phyloP scores from a whole-genome alignment of 1,139 yeast genomes.

The Geotrichum bryndzae region DNA sequence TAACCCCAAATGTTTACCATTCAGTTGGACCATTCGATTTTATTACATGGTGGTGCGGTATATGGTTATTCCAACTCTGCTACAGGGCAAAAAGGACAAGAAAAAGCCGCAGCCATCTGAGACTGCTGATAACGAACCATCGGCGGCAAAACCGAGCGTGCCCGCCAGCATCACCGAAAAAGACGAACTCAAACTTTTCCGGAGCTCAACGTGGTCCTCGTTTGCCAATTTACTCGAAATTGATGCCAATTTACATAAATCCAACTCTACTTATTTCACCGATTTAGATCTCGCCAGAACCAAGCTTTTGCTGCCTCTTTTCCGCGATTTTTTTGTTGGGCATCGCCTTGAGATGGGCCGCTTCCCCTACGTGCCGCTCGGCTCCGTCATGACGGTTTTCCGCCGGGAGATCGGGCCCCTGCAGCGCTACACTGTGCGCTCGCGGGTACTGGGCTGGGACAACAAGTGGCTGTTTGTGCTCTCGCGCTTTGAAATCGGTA shows the following conservation, averaged over 20 bases:
- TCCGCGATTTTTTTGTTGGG: slow-evolving; percentile 35
- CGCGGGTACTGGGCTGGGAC: slow-evolving; percentile 77
- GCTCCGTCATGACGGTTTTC: slow-evolving; percentile 62
- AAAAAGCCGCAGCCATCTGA: background rate
- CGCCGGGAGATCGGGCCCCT: slow-evolving; percentile 68
- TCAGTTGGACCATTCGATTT: slow-evolving; percentile 61
- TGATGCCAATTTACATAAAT: slow-evolving; percentile 82
- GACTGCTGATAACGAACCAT: background rate
- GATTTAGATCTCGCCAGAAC: slow-evolving; percentile 80
- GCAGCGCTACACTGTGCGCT: slow-evolving; percentile 49
- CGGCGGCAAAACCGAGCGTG: slow-evolving; percentile 11
- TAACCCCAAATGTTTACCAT: slow-evolving; percentile 56
- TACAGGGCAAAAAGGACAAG: background rate
- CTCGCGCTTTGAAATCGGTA: slow-evolving; percentile 46
- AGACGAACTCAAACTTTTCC: background rate
- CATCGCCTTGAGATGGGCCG: slow-evolving; percentile 41
- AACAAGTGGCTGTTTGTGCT: slow-evolving; percentile 75
- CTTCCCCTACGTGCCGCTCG: slow-evolving; percentile 73
- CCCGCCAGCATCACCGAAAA: slow-evolving; percentile 16
- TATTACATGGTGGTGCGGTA: slow-evolving; percentile 43
- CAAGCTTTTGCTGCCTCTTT: slow-evolving; percentile 49
- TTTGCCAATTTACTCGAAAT: slow-evolving; percentile 43
- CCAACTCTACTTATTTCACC: slow-evolving; percentile 76
- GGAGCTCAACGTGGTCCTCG: background rate
- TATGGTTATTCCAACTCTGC: slow-evolving; percentile 34